These are phyloP conservation scores for Entomortierella beljakovae DNA, from an alignment of 192 early-diverging fungal genomes.

Conservation along the genomic window DNA sequence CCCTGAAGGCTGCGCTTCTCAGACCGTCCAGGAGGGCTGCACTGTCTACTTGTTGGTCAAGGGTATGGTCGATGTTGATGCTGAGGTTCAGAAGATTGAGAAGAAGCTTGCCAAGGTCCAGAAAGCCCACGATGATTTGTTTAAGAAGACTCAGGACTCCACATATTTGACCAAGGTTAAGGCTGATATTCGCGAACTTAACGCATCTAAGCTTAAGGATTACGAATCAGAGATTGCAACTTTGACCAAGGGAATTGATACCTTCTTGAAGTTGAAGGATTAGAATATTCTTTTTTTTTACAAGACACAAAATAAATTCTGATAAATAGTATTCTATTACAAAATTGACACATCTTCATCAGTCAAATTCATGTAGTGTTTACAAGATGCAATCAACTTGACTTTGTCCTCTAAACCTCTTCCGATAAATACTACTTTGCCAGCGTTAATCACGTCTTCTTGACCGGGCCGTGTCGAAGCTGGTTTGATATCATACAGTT, in stretches of 20 bases:
- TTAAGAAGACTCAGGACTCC: slow-evolving; percentile 71
- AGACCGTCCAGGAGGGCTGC: slow-evolving; percentile 75
- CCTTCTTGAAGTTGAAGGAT: slow-evolving; percentile 75
- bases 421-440: slow-evolving; percentile 56
- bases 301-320: background rate
- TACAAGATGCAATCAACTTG: slow-evolving; percentile 23
- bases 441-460: slow-evolving; percentile 30
- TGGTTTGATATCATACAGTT: slow-evolving; percentile 68
- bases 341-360: slow-evolving; percentile 12
- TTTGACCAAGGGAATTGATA: slow-evolving; percentile 71
- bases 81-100: slow-evolving; percentile 85
- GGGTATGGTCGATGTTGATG: slow-evolving; percentile 80
- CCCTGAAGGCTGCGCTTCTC: slow-evolving; percentile 86
- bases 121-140: slow-evolving; percentile 67
- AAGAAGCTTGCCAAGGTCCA: slow-evolving; percentile 77
- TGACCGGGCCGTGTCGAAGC: slow-evolving; percentile 2
- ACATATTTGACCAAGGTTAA: slow-evolving; percentile 82
- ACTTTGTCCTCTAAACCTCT: slow-evolving; percentile 37
- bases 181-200: slow-evolving; percentile 75
- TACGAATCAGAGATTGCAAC: slow-evolving; percentile 83
- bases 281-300: slow-evolving; percentile 8
- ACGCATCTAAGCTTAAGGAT: slow-evolving; percentile 76
- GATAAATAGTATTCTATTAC: slow-evolving; percentile 5
- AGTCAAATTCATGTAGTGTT: slow-evolving; percentile 19
- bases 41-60: slow-evolving; percentile 83